Base-by-base conservation (phyloP, 306 rosid species). In the Cercis canadensis region DNA sequence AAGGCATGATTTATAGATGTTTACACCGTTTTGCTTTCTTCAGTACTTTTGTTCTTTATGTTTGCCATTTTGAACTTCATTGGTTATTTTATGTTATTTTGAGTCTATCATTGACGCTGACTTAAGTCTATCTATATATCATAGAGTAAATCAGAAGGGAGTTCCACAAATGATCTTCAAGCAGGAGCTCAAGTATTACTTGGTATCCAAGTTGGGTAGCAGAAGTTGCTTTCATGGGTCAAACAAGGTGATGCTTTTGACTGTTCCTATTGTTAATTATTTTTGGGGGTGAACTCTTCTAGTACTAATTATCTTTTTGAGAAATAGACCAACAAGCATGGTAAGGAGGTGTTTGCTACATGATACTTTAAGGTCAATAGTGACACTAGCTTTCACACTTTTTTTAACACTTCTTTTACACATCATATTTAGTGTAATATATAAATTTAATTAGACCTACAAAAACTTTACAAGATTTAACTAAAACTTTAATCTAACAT, bases 111-210 rank as follows among this genome's bases (percentile, higher is more conserved):
- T 67, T 61, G 47, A 72, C 18, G 31, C 58, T 58, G 51, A 55
- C 81, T 76, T 78, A 56, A 70, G 57, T 39, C 54, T 57, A 34
- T 62, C 57, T 18, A 66, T 67, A 60, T 64, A 67, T 49, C 16
- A 33, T 58, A 34, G 79, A 76, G 85, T 72, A 59, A 49, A 68
- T 56, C 73, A 67, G 73, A 81, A 81, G 81, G 72, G 67, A 76
- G 12, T 69, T 37, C 72, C 11, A 2, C 79, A 61, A 81, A 51
- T 76, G 65, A 62, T n/a, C 36, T 7, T 76, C 68, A 55, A 49
- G 50, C 73, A 67, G 50, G 18, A 61, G 65, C 49, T 19, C 29
- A 36, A 40, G 46, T 16, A 16, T 36, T 54, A 0, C 33, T 52
- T 59, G 12, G 37, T 14, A 18, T 13, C 51, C 7, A 9, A 50